Evolutionary conservation across 257 asterid genomes (phyloP).

Genomic region (Fraxinus anomala): DNA sequence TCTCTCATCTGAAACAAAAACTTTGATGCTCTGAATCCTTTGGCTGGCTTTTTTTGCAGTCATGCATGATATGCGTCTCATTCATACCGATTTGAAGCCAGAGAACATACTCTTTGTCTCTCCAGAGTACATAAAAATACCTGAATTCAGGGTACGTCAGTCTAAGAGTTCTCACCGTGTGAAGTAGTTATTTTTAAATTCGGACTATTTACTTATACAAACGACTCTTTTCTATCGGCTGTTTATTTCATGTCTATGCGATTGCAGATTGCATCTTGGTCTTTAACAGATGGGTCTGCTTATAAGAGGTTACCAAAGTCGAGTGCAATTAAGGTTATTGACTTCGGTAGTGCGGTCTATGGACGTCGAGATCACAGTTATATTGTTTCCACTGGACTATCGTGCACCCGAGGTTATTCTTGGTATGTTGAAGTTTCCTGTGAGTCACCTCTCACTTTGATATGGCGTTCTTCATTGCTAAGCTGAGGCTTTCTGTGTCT

Average conservation of each 20-base stretch:
- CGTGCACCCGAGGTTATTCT: constrained; percentile 55
- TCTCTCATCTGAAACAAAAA: not conserved
- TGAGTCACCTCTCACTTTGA: not conserved
- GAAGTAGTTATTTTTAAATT: not conserved
- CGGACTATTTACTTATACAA: not conserved
- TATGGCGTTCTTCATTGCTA: not conserved
- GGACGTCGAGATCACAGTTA: constrained; percentile 51
- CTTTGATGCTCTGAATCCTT: not conserved
- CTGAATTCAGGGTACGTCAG: constrained; percentile 47
- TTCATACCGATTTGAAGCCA: constrained; percentile 60
- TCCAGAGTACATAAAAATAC: constrained; percentile 45
- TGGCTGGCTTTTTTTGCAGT: constrained; percentile 19
- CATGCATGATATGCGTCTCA: constrained; percentile 57
- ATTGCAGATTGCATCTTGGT: constrained; percentile 46
- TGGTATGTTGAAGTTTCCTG: constrained; percentile 17
- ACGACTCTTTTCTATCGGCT: not conserved
- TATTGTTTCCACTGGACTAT: constrained; percentile 54
- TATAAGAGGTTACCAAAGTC: constrained; percentile 52
- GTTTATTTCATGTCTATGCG: not conserved
- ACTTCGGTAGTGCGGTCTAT: constrained; percentile 57
- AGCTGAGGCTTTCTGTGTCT: constrained; percentile 5
- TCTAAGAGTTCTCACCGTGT: not conserved
- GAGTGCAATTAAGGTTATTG: constrained; percentile 54
- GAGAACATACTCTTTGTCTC: constrained; percentile 57
- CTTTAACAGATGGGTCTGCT: constrained; percentile 35